Percentiles rank a stretch among this genome's conserved stretches.
These are phyloP conservation scores for Solanum arcanum DNA, from an alignment of 257 asterid species.

Conservation along the genomic window DNA sequence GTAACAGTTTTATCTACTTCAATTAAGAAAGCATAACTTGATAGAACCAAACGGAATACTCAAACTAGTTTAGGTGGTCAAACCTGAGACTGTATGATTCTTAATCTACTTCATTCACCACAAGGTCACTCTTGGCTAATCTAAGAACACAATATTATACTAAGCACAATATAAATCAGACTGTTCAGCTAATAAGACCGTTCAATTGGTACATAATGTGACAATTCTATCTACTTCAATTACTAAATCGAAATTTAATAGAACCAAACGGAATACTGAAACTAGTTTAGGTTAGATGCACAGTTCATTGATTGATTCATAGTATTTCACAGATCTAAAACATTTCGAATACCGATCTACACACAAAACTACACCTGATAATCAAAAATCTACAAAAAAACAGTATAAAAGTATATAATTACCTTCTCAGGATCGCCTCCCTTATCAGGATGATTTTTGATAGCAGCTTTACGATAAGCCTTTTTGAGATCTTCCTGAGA, in stretches of 20 bases:
- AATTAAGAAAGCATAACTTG: background rate
- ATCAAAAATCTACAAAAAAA: background rate
- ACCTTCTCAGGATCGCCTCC: constrained; percentile 92
- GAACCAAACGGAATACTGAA: background rate
- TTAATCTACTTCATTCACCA: background rate
- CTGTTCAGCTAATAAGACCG: background rate
- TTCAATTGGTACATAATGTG: background rate
- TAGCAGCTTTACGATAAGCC: constrained; percentile 75
- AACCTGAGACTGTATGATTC: background rate
- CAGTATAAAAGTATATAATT: background rate
- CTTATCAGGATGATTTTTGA: constrained; percentile 77
- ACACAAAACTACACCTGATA: background rate
- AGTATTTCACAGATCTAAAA: background rate
- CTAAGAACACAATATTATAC: background rate
- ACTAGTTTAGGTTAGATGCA: background rate
- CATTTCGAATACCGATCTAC: background rate
- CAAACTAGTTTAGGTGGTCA: background rate
- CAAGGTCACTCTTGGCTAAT: background rate
- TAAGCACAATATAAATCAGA: background rate
- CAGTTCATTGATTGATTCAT: background rate
- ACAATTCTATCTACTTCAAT: background rate
- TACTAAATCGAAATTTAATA: too few relatives aligned
- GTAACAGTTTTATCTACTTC: background rate
- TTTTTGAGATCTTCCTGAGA: constrained; percentile 70
- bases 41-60: background rate